These are phyloP conservation scores for Colletotrichum sp. DNA, from an alignment of 2,329 filamentous ascomycete genomes.

Conservation along the genomic window DNA sequence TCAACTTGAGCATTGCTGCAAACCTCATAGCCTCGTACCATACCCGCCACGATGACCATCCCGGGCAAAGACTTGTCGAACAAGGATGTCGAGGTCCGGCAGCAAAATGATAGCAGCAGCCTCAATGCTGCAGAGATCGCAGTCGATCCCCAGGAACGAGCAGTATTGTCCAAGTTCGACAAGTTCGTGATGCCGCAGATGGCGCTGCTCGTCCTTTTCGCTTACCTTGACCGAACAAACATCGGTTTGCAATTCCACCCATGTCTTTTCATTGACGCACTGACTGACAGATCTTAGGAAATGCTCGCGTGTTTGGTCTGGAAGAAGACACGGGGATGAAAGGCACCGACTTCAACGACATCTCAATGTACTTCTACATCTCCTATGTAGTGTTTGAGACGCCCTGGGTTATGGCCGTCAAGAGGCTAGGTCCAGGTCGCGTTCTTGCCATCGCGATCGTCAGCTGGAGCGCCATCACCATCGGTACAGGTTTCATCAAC, in stretches of 20 bases:
- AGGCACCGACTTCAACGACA: slow-evolving; percentile 33
- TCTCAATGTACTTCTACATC: slow-evolving; percentile 27
- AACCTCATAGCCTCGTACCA: not conserved
- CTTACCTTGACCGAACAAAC: not conserved
- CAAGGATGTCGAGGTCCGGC: not conserved
- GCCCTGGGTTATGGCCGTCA: slow-evolving; percentile 34
- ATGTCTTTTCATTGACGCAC: not conserved
- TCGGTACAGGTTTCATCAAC: slow-evolving; percentile 34
- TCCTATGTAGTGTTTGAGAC: slow-evolving; percentile 36
- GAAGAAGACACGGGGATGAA: slow-evolving; percentile 33
- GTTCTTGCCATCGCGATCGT: slow-evolving; percentile 34
- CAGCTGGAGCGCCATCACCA: slow-evolving; percentile 34
- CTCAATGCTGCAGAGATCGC: not conserved
- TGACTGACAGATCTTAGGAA: slow-evolving; percentile 23
- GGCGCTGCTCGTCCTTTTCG: not conserved
- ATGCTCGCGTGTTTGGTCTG: slow-evolving; percentile 37
- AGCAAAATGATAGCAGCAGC: not conserved
- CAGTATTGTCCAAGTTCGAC: not conserved
- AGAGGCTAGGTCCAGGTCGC: slow-evolving; percentile 28
- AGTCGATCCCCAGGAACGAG: not conserved
- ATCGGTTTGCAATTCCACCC: not conserved
- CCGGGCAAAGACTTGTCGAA: not conserved
- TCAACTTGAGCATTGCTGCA: not conserved
- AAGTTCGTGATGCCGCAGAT: not conserved
- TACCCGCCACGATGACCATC: not conserved